Evolutionary conservation across 352 stramenopile species (phyloP).

Genomic region (Phytophthora cactorum): DNA sequence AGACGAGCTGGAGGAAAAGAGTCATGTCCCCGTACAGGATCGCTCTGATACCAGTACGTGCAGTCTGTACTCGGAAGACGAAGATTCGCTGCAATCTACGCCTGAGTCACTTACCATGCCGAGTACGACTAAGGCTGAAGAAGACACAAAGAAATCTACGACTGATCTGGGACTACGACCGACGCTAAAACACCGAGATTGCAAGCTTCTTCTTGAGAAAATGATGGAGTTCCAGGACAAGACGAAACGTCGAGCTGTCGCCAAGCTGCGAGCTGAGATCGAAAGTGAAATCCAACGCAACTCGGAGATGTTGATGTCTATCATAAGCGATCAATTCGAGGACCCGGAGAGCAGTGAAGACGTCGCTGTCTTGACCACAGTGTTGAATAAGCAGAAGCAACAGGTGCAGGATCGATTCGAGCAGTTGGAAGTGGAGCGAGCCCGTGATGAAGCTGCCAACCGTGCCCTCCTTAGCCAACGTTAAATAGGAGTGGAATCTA

Average conservation of each 20-base stretch:
- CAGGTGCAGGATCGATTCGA: slow-evolving; percentile 31
- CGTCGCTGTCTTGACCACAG: slow-evolving; percentile 24
- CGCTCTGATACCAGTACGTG: slow-evolving; percentile 20
- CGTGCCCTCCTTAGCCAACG: slow-evolving; percentile 18
- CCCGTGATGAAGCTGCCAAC: slow-evolving; percentile 13
- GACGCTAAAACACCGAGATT: slow-evolving; percentile 31
- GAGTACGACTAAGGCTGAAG: not conserved
- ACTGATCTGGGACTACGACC: not conserved
- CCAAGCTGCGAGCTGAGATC: slow-evolving; percentile 19
- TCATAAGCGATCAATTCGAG: slow-evolving; percentile 27
- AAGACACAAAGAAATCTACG: not conserved
- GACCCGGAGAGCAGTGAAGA: slow-evolving; percentile 22
- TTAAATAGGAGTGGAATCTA: not conserved
- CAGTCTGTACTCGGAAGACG: slow-evolving; percentile 7
- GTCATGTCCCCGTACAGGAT: not conserved
- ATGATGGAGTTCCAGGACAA: slow-evolving; percentile 37
- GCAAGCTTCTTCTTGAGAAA: slow-evolving; percentile 30
- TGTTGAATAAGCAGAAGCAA: slow-evolving; percentile 26
- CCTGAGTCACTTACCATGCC: not conserved
- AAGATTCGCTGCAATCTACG: slow-evolving; percentile 2
- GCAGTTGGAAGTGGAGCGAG: slow-evolving; percentile 18
- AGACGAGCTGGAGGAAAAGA: slow-evolving; percentile 9
- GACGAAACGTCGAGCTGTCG: slow-evolving; percentile 14
- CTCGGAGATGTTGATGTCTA: slow-evolving; percentile 27
- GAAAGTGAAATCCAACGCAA: slow-evolving; percentile 24